These are phyloP conservation scores for Dianthus caryophyllus DNA, from an alignment of 148 eudicot genomes.

Conservation along the genomic window DNA sequence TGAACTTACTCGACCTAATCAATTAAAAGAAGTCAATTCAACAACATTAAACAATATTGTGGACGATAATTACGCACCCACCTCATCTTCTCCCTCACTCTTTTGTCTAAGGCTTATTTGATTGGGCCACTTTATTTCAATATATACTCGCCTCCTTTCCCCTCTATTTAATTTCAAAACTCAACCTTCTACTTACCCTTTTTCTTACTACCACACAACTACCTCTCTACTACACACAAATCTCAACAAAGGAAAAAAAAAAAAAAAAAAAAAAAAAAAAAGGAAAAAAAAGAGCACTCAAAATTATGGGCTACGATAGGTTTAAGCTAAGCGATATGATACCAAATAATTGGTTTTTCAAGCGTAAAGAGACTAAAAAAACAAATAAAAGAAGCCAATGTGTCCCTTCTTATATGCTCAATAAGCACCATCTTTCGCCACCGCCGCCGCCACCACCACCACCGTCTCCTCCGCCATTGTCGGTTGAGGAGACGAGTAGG, in stretches of 20 bases:
- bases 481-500: not conserved
- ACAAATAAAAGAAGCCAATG: constrained; percentile 1
- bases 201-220: constrained; percentile 1
- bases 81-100: not conserved
- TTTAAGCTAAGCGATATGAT: constrained; percentile 47
- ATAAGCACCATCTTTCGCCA: constrained; percentile 4
- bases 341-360: constrained; percentile 53
- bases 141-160: constrained; percentile 13
- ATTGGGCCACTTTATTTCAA: constrained; percentile 23
- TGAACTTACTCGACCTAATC: not conserved
- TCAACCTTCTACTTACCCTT: constrained; percentile 12
- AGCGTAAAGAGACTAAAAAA: constrained; percentile 38
- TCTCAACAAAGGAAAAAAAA: not conserved
- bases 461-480: constrained; percentile 19
- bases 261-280: too few relatives aligned
- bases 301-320: constrained; percentile 39
- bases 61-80: constrained; percentile 24
- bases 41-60: not conserved
- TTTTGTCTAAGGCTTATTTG: not conserved
- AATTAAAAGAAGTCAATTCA: not conserved
- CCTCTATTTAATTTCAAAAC: constrained; percentile 32
- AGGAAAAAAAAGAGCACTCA: not conserved
- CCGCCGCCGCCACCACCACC: constrained; percentile 23
- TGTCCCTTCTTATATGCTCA: constrained; percentile 4
- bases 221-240: not conserved